Conservation (phyloP, 2,329 filamentous ascomycete species). For the Cercospora sp. region DNA sequence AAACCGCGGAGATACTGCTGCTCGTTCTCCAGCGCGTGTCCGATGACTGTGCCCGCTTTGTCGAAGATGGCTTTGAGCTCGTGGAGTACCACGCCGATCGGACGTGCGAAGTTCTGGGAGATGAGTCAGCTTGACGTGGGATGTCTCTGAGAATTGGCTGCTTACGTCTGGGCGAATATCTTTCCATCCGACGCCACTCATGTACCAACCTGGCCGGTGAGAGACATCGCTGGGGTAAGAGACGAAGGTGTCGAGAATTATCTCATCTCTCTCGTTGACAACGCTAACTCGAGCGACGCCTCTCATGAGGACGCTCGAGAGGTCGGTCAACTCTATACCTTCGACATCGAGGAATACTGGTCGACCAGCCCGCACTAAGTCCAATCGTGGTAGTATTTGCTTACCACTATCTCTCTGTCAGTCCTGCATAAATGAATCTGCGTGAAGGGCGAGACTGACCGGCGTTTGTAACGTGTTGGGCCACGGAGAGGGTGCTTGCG, state of each 20-base stretch:
- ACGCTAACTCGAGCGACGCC: neutral
- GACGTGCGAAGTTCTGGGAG: neutral
- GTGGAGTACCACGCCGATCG: neutral
- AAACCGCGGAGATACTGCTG: neutral
- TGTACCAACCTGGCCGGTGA: neutral
- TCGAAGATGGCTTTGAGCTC: neutral
- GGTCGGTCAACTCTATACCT: neutral
- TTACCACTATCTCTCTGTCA: neutral
- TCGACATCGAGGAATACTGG: neutral
- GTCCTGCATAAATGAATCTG: neutral
- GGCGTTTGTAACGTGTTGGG: neutral
- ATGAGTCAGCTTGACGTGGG: neutral
- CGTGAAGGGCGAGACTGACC: neutral
- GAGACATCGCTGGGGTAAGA: neutral
- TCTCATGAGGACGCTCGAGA: neutral
- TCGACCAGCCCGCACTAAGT: neutral
- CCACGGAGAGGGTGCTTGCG: neutral
- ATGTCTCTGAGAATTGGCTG: neutral
- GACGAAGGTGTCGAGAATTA: neutral
- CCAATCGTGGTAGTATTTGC: neutral
- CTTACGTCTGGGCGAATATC: neutral
- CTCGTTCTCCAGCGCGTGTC: neutral
- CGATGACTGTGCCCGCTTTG: neutral
- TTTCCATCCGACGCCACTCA: neutral
- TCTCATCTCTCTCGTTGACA: neutral